Evolutionary conservation across 495 filamentous ascomycete species (phyloP).

Genomic region (Penicillium steckii): DNA sequence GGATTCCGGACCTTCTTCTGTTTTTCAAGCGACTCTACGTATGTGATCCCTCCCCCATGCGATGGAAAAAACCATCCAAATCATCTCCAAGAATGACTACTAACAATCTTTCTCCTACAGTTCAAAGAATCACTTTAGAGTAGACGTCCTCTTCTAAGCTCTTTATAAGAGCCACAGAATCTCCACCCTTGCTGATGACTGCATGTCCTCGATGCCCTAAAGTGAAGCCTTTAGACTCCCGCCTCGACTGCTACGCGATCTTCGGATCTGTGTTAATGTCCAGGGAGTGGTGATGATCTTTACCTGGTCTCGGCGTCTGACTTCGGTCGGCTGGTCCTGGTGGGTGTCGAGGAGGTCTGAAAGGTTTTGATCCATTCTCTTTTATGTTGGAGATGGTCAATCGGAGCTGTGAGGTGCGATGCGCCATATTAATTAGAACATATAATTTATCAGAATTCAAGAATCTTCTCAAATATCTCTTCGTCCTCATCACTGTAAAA

Average conservation of each 20-base stretch:
- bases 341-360: conserved; percentile 72
- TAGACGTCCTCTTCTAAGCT: conserved; percentile 77
- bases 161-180: conserved; percentile 76
- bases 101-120: conserved; percentile 41
- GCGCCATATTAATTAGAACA: too few species aligned
- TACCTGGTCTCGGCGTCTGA: conserved; percentile 56
- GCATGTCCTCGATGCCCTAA: conserved; percentile 66
- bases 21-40: conserved; percentile 66
- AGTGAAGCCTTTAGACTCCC: conserved; percentile 66
- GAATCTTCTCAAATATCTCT: too few species aligned
- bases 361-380: conserved; percentile 42
- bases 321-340: conserved; percentile 64
- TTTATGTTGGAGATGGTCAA: conserved; percentile 12
- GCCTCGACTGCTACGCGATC: conserved; percentile 43
- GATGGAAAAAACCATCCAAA: neutral
- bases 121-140: conserved; percentile 92
- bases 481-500: too few species aligned
- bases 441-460: too few species aligned
- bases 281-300: conserved; percentile 75
- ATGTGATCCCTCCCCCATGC: conserved; percentile 42
- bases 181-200: conserved; percentile 75
- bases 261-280: conserved; percentile 38
- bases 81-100: neutral
- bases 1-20: conserved; percentile 23
- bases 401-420: neutral